Conservation (phyloP, 352 stramenopile species). For the Pythium pyrilobum region DNA sequence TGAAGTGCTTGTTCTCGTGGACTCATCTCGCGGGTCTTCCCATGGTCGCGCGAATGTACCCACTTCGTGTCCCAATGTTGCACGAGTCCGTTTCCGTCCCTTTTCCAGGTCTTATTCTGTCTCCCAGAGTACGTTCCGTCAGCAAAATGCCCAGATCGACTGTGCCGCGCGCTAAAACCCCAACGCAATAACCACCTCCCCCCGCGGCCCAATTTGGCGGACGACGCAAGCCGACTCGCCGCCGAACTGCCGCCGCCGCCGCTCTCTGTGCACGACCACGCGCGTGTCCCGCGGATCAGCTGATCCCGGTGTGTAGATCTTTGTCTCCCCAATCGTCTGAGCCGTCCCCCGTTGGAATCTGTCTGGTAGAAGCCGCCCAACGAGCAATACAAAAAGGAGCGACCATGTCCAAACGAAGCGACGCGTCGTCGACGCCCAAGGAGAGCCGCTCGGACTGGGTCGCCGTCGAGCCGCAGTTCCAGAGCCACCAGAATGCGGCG, state of each 20-base stretch:
- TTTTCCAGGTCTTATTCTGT: constrained; percentile 3
- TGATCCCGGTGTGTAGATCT: not conserved
- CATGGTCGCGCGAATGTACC: too few relatives aligned
- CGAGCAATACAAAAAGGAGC: too few relatives aligned
- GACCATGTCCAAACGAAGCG: constrained; percentile 12
- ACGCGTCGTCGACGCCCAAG: constrained; percentile 23
- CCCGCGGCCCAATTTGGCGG: constrained; percentile 7
- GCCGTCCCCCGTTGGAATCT: not conserved
- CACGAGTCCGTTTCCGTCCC: not conserved
- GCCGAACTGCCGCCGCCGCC: not conserved
- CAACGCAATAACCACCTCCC: not conserved
- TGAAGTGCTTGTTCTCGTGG: too few relatives aligned
- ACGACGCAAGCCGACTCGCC: too few relatives aligned
- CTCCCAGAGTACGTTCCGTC: not conserved
- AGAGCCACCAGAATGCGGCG: constrained; percentile 21
- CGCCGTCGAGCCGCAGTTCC: constrained; percentile 75
- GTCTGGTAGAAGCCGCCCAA: not conserved
- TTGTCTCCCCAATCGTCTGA: not conserved
- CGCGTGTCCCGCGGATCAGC: not conserved
- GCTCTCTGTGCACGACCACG: not conserved
- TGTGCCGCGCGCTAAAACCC: constrained; percentile 15
- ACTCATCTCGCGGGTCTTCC: too few relatives aligned
- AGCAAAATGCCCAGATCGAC: not conserved
- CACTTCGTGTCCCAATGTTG: constrained; percentile 5
- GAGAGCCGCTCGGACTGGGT: constrained; percentile 75